Evolutionary conservation across 2,329 filamentous ascomycete genomes (phyloP).

Genomic region (Cladorrhinum sp.): DNA sequence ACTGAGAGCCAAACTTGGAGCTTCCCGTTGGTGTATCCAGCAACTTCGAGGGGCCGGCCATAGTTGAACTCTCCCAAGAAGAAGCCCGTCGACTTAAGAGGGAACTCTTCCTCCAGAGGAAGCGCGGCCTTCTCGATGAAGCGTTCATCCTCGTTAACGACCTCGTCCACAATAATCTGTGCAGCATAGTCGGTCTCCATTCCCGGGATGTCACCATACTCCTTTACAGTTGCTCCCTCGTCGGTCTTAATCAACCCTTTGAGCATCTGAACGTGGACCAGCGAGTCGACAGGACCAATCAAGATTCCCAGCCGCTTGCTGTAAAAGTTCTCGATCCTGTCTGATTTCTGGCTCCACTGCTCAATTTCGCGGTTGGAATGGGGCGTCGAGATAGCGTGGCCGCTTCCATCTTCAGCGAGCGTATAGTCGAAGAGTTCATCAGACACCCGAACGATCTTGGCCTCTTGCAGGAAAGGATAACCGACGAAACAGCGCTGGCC

Average conservation of each 20-base stretch:
- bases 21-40: conserved; percentile 69
- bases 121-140: conserved; percentile 89
- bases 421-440: conserved; percentile 92
- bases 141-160: conserved; percentile 84
- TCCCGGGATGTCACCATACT: conserved; percentile 82
- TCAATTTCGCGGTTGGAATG: conserved; percentile 75
- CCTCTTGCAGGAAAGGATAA: conserved; percentile 94
- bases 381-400: conserved; percentile 62
- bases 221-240: conserved; percentile 85
- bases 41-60: conserved; percentile 82
- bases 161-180: conserved; percentile 85
- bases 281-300: conserved; percentile 80
- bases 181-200: conserved; percentile 88
- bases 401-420: conserved; percentile 60
- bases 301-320: conserved; percentile 87
- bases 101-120: conserved; percentile 89
- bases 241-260: conserved; percentile 89
- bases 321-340: conserved; percentile 80
- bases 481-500: conserved; percentile 86
- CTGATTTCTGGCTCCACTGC: conserved; percentile 79
- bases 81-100: conserved; percentile 76
- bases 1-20: conserved; percentile 75
- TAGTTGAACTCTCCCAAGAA: conserved; percentile 94
- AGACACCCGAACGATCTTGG: conserved; percentile 81
- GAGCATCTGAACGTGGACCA: conserved; percentile 90